These are phyloP conservation scores for Paxillus involutus DNA, from an alignment of 768 basidiomycete genomes.

Conservation along the genomic window DNA sequence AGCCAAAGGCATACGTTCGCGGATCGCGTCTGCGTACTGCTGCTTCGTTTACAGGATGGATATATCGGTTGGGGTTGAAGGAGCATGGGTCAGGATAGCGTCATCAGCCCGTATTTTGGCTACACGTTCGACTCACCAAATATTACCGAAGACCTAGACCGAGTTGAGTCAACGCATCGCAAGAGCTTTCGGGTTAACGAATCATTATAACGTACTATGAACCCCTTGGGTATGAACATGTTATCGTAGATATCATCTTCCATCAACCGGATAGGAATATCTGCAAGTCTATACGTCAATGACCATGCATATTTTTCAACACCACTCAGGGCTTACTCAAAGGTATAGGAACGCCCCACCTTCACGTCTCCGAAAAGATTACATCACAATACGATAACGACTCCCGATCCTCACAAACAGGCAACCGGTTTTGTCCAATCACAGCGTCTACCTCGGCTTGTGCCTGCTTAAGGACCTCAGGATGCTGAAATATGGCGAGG, in stretches of 20 bases:
- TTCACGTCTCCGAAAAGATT: constrained; percentile 51
- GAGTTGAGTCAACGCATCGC: constrained; percentile 7
- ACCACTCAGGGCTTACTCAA: constrained; percentile 41
- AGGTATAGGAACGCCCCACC: constrained; percentile 61
- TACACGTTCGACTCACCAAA: constrained; percentile 41
- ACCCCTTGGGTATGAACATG: constrained; percentile 61
- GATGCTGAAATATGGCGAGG: constrained; percentile 64
- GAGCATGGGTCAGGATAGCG: constrained; percentile 40
- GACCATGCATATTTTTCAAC: neutral
- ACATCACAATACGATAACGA: constrained; percentile 59
- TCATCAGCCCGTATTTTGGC: neutral
- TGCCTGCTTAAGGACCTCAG: constrained; percentile 54
- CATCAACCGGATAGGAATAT: constrained; percentile 62
- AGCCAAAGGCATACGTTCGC: constrained; percentile 45
- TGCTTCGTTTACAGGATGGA: constrained; percentile 26
- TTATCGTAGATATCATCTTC: constrained; percentile 65
- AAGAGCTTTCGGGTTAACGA: neutral
- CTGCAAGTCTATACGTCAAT: constrained; percentile 30
- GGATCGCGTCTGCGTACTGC: constrained; percentile 40
- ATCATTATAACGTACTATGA: constrained; percentile 39
- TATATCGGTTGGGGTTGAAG: constrained; percentile 56
- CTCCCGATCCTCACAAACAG: constrained; percentile 54
- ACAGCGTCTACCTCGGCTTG: constrained; percentile 67
- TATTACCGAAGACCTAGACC: constrained; percentile 53
- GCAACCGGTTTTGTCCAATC: constrained; percentile 45